These are phyloP conservation scores for Ceratocystis ficicola DNA, from an alignment of 2,329 filamentous ascomycete species.

Conservation along the genomic window DNA sequence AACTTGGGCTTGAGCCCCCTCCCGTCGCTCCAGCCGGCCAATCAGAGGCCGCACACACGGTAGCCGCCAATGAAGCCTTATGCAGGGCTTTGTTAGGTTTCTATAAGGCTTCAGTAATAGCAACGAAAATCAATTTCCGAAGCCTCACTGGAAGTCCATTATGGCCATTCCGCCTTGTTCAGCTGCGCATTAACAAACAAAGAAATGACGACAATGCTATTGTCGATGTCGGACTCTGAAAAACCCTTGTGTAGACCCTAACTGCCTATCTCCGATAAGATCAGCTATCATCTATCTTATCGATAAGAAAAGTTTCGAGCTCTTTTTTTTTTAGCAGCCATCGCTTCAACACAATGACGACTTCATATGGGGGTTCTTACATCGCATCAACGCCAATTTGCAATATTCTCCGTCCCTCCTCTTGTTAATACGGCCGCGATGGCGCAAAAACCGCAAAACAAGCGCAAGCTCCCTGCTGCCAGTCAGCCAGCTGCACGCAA, in stretches of 20 bases:
- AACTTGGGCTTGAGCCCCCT: no score
- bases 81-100: neutral
- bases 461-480: conserved; percentile 11
- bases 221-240: neutral
- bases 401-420: no score
- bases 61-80: neutral
- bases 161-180: neutral
- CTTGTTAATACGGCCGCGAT: neutral
- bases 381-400: neutral
- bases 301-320: conserved; percentile 12
- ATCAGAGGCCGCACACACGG: neutral
- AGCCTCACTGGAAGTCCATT: no score
- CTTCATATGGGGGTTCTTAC: neutral
- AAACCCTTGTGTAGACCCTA: neutral
- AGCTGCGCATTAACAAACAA: neutral
- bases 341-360: neutral
- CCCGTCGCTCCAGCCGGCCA: neutral
- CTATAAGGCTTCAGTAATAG: neutral
- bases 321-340: neutral
- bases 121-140: no score
- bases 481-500: conserved; percentile 13
- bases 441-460: conserved; percentile 14
- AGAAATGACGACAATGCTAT: neutral
- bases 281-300: neutral
- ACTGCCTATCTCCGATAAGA: neutral